phyloP scores from a whole-genome alignment of 2,329 filamentous ascomycete species.

The Hysterium pulicare region DNA sequence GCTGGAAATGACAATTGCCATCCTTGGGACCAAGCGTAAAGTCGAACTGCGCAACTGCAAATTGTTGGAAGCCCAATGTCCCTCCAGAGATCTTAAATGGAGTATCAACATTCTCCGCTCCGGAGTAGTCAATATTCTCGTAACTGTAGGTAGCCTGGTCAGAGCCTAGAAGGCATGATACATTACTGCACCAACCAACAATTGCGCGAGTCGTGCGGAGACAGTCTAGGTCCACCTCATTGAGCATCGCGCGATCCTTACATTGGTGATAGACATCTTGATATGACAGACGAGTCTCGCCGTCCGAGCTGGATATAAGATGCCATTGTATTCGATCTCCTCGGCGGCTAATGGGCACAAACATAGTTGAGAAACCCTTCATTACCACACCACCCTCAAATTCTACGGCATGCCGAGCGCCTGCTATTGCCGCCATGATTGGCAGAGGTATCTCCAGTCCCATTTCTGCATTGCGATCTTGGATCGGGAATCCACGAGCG shows the following conservation, averaged over 20 bases:
- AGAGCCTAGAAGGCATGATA: slow-evolving; percentile 8
- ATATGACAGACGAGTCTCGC: slow-evolving; percentile 11
- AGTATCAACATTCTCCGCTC: slow-evolving; percentile 7
- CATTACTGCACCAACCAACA: slow-evolving; percentile 14
- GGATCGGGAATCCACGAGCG: slow-evolving; percentile 14
- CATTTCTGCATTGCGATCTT: slow-evolving; percentile 7
- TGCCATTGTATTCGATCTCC: slow-evolving; percentile 15
- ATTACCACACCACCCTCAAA: slow-evolving; percentile 13
- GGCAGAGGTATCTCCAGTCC: slow-evolving; percentile 14
- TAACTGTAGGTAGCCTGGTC: slow-evolving; percentile 8
- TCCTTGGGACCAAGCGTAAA: slow-evolving; percentile 13
- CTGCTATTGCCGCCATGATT: slow-evolving; percentile 12
- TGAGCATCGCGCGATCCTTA: slow-evolving; percentile 3
- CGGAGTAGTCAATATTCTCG: slow-evolving; percentile 17
- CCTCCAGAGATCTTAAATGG: slow-evolving; percentile 7
- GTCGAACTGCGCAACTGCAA: slow-evolving; percentile 10
- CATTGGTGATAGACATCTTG: slow-evolving; percentile 8
- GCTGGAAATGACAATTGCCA: slow-evolving; percentile 14
- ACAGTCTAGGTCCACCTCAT: slow-evolving; percentile 11
- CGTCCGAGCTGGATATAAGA: slow-evolving; percentile 9
- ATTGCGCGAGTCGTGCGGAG: slow-evolving; percentile 9
- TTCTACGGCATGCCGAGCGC: slow-evolving; percentile 12
- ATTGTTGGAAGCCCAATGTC: slow-evolving; percentile 14
- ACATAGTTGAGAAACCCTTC: slow-evolving; percentile 16
- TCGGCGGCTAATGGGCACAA: slow-evolving; percentile 9